phyloP scores from a whole-genome alignment of 2,329 filamentous ascomycete genomes.

The Onygenales sp. region DNA sequence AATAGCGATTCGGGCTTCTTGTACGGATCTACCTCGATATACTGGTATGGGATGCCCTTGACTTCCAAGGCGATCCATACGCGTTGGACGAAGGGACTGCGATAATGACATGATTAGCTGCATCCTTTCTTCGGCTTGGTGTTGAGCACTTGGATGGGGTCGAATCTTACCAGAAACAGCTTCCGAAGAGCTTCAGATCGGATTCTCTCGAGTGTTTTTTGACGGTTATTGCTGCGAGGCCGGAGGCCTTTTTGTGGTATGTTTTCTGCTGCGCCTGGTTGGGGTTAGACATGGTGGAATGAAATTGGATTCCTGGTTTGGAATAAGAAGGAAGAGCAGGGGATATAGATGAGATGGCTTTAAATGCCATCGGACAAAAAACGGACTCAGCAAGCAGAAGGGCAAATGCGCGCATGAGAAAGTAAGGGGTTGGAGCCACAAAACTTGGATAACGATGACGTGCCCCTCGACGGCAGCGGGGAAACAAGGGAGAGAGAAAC shows the following conservation, averaged over 20 bases:
- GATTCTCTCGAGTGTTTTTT: slow-evolving; percentile 60
- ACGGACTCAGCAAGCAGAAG: neutral
- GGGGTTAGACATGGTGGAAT: slow-evolving; percentile 37
- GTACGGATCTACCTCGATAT: slow-evolving; percentile 76
- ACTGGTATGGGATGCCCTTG: slow-evolving; percentile 71
- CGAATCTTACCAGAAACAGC: slow-evolving; percentile 63
- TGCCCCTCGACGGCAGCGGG: neutral
- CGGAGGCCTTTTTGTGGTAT: slow-evolving; percentile 63
- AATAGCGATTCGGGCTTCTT: slow-evolving; percentile 61
- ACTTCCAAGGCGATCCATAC: slow-evolving; percentile 83
- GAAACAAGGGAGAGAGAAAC: slow-evolving; percentile 1
- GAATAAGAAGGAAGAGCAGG: slow-evolving; percentile 4
- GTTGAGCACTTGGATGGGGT: neutral
- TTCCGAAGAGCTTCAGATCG: slow-evolving; percentile 68
- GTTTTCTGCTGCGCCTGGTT: slow-evolving; percentile 51
- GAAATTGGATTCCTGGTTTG: neutral
- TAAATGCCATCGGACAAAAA: neutral
- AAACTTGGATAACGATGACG: neutral
- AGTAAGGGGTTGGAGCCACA: neutral
- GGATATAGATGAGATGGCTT: neutral
- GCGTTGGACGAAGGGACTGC: slow-evolving; percentile 71
- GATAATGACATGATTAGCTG: slow-evolving; percentile 11
- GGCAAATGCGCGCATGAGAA: neutral
- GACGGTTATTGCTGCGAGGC: slow-evolving; percentile 58
- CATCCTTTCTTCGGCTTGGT: slow-evolving; percentile 5